These are phyloP conservation scores for Naumovozyma castellii DNA, from an alignment of 805 yeast genomes.

Conservation along the genomic window DNA sequence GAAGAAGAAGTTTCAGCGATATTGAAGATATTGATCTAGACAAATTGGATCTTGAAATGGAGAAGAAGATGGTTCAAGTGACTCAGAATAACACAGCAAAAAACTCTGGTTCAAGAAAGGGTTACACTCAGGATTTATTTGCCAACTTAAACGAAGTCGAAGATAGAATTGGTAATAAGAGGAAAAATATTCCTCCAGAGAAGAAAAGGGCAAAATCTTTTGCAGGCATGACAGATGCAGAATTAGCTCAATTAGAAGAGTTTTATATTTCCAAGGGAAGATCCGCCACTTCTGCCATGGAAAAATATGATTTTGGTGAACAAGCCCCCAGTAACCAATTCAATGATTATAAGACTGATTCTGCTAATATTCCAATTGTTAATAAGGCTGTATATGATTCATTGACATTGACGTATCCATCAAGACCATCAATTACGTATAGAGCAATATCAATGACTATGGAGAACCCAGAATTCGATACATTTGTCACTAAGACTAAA, in stretches of 20 bases:
- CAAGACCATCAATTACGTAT: constrained; percentile 25
- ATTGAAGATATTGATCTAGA: constrained; percentile 20
- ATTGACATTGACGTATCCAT: constrained; percentile 24
- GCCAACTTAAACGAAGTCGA: constrained; percentile 29
- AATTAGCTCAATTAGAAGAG: constrained; percentile 23
- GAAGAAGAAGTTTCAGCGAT: neutral
- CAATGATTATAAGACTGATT: neutral
- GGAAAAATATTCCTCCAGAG: neutral
- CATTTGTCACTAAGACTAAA: constrained; percentile 8
- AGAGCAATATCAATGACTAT: constrained; percentile 23
- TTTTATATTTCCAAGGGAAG: constrained; percentile 21
- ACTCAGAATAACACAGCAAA: constrained; percentile 24
- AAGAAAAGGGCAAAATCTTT: constrained; percentile 20
- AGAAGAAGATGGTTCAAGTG: constrained; percentile 12
- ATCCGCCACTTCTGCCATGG: constrained; percentile 16
- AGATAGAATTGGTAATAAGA: constrained; percentile 17
- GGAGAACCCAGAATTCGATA: constrained; percentile 12
- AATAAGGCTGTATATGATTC: constrained; percentile 11
- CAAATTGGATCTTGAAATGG: constrained; percentile 12
- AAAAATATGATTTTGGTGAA: constrained; percentile 26
- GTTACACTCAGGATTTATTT: constrained; percentile 27
- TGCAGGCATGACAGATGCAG: constrained; percentile 28
- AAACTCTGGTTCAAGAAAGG: constrained; percentile 25
- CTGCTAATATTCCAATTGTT: neutral
- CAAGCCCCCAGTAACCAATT: constrained; percentile 11